Conservation (phyloP, 108 stramenopile species). For the Conticribra weissflogii region DNA sequence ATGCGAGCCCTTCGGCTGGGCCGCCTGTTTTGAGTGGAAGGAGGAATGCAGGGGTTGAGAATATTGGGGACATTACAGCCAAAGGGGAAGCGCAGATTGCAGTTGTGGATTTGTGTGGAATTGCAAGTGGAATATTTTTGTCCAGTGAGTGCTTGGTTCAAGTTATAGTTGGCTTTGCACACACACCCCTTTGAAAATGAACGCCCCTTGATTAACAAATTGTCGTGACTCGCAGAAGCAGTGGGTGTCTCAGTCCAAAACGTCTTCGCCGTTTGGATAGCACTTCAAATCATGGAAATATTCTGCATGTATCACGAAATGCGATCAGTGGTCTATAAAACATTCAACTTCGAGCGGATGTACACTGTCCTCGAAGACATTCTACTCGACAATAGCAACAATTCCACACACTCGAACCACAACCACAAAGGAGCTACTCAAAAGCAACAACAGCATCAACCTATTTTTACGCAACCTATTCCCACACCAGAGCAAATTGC, state of each 20-base stretch:
- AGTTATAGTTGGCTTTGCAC: neutral
- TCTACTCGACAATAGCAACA: constrained; percentile 8
- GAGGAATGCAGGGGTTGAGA: constrained; percentile 71
- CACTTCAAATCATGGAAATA: constrained; percentile 82
- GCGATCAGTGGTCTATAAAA: constrained; percentile 77
- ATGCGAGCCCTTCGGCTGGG: too few species aligned
- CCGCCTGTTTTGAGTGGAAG: too few species aligned
- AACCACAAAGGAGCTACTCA: constrained; percentile 2
- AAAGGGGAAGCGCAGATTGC: constrained; percentile 97
- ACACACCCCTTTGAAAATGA: too few species aligned
- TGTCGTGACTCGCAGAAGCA: constrained; percentile 18
- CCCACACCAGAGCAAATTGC: constrained; percentile 69
- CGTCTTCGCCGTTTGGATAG: constrained; percentile 67
- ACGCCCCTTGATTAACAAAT: too few species aligned
- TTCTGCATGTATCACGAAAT: constrained; percentile 90
- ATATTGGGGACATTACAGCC: constrained; percentile 96
- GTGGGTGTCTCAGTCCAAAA: constrained; percentile 62
- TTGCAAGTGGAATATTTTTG: constrained; percentile 78
- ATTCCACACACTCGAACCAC: constrained; percentile 5
- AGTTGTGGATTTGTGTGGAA: constrained; percentile 91
- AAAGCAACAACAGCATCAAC: too few species aligned
- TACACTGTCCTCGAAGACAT: constrained; percentile 52
- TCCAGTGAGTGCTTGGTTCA: constrained; percentile 48
- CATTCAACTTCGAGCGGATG: constrained; percentile 90
- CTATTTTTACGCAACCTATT: constrained; percentile 25